Base-by-base conservation (phyloP, 1,139 yeast genomes). In the Blastobotrys apis region DNA sequence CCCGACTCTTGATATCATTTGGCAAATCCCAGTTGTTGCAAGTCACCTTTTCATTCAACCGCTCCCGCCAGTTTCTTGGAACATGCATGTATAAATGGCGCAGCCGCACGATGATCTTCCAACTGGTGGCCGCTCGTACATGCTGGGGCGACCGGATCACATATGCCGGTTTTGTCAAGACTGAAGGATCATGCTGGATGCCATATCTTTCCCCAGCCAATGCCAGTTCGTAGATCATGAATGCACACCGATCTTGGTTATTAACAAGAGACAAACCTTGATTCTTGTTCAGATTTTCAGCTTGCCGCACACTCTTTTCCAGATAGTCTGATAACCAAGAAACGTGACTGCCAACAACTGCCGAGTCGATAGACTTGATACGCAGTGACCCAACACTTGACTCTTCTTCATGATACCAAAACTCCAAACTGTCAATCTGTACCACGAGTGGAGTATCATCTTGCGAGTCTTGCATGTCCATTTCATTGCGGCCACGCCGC, bases 151-250 rank as follows among this genome's bases (percentile, higher is more conserved):
- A 74, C 48, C 95, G 73, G 43, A 85, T 76, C 33, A 87, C 77
- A 54, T 83, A 81, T 0, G 96, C 84, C 0, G 97, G 97, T 43
- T 88, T 81, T 0, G 97, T 90, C 41, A 92, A 74, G 10, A 87
- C 96, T 5, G 86, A 80, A 0, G 97, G 94, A 57, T 92, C 97
- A 54, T 84, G 84, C 44, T 80, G 80, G 37, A 88, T 76, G 29
- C 74, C 72, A 56, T 72, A 77, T 12, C 69, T 67, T 16, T 72
- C 74, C 29, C 92, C 81, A 0, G 90, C 92, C 23, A 68, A 60
- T 0, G 92, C 74, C 19, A 87, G 63, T 33, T 73, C 68, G 56
- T 80, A 77, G 1, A 82, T 66, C 13, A 81, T 63, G 33, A 55
- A 58, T 9, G 57, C 58, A 8, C 51, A 44, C 19, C 55, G 50